These are phyloP conservation scores for Sicyos baderoa DNA, from an alignment of 306 rosid genomes.

Conservation along the genomic window DNA sequence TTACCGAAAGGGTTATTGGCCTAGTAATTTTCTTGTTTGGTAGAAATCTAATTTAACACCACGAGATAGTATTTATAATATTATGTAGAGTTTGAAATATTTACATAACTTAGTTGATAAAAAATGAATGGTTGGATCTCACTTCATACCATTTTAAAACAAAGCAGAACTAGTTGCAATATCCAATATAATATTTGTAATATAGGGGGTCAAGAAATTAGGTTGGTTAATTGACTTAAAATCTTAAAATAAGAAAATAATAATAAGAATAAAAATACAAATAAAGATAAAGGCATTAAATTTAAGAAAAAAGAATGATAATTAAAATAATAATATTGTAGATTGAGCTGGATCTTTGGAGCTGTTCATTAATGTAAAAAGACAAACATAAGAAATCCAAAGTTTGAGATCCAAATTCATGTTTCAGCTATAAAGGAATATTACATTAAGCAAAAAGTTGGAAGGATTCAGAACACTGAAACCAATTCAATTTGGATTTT, in stretches of 20 bases:
- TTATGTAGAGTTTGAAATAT: too few species aligned
- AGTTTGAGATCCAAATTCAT: conserved; percentile 6
- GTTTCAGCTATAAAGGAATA: conserved; percentile 20
- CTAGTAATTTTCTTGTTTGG: too few species aligned
- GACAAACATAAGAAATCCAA: conserved; percentile 10
- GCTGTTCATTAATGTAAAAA: not conserved
- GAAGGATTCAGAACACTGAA: conserved; percentile 3
- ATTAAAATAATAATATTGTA: not conserved
- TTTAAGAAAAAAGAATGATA: not conserved
- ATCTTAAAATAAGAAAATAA: not conserved
- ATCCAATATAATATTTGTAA: not conserved
- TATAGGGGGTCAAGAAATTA: not conserved
- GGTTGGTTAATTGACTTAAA: not conserved
- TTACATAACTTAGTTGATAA: too few species aligned
- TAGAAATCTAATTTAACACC: too few species aligned
- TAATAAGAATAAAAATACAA: not conserved
- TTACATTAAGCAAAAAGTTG: conserved; percentile 3
- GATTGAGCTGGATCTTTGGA: not conserved
- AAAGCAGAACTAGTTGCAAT: too few species aligned
- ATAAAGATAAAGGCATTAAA: not conserved
- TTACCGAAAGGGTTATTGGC: too few species aligned
- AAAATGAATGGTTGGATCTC: too few species aligned
- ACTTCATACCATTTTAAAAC: too few species aligned
- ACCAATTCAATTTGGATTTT: not conserved
- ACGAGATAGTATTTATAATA: too few species aligned